Evolutionary conservation across 495 filamentous ascomycete species (phyloP).

Genomic region (Neurospora sp.): DNA sequence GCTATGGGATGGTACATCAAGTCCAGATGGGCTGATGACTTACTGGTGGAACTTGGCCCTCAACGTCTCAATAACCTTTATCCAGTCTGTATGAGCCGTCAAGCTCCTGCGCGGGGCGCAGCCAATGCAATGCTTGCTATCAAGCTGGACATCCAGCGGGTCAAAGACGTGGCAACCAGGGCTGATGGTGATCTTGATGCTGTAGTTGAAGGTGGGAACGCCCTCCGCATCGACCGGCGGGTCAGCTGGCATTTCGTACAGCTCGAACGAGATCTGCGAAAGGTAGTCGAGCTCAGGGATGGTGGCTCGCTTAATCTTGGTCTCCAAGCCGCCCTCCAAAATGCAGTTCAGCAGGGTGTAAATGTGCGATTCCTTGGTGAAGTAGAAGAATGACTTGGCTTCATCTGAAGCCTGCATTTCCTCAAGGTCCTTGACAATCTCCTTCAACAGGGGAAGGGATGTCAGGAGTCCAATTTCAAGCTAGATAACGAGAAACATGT

Average conservation of each 20-base stretch:
- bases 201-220: slow-evolving; percentile 65
- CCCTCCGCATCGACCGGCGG: slow-evolving; percentile 32
- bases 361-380: slow-evolving; percentile 97
- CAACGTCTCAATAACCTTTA: slow-evolving; percentile 84
- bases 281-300: slow-evolving; percentile 97
- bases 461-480: slow-evolving; percentile 94
- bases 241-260: slow-evolving; percentile 86
- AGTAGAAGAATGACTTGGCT: slow-evolving; percentile 95
- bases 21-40: slow-evolving; percentile 17
- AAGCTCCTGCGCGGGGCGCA: slow-evolving; percentile 80
- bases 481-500: slow-evolving; percentile 15
- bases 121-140: slow-evolving; percentile 89
- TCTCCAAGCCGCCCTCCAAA: slow-evolving; percentile 87
- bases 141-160: slow-evolving; percentile 88
- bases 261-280: slow-evolving; percentile 93
- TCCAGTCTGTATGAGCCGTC: slow-evolving; percentile 92
- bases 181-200: slow-evolving; percentile 88
- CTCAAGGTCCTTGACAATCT: slow-evolving; percentile 94
- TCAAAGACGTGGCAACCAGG: slow-evolving; percentile 95
- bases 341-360: slow-evolving; percentile 98
- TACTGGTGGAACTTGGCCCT: slow-evolving; percentile 91
- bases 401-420: slow-evolving; percentile 89
- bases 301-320: slow-evolving; percentile 76
- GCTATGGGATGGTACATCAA: neutral
- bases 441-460: slow-evolving; percentile 81